Conservation (phyloP, 2,329 filamentous ascomycete species). For the Alternaria ventricosa region DNA sequence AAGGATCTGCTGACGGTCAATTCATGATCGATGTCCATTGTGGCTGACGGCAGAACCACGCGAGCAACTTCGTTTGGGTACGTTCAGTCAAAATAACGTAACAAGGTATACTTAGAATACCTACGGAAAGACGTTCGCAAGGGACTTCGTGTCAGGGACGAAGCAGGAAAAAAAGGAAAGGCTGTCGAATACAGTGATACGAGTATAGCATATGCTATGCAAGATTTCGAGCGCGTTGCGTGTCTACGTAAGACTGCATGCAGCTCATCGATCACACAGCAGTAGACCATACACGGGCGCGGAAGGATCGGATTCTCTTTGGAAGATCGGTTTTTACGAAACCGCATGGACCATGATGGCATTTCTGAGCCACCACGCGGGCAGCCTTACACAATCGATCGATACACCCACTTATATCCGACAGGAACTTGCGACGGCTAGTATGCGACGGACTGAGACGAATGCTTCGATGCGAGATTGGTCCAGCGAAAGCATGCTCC, state of each 20-base stretch:
- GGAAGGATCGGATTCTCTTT: slow-evolving; percentile 1
- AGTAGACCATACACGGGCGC: not conserved
- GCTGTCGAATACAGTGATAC: not conserved
- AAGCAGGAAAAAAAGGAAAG: not conserved
- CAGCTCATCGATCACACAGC: slow-evolving; percentile 1
- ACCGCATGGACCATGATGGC: slow-evolving; percentile 2
- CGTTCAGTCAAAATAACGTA: not conserved
- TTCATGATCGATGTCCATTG: not conserved
- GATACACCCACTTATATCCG: not conserved
- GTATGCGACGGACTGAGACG: not conserved
- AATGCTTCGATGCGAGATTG: not conserved
- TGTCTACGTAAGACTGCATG: not conserved
- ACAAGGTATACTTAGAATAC: not conserved
- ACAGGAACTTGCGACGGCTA: not conserved
- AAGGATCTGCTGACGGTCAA: not conserved
- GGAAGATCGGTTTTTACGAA: slow-evolving; percentile 4
- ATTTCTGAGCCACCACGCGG: not conserved
- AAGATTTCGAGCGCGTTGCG: not conserved
- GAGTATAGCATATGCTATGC: not conserved
- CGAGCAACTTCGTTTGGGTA: not conserved
- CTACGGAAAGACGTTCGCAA: not conserved
- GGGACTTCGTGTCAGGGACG: not conserved
- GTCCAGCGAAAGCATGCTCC: not conserved
- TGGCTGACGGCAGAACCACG: not conserved
- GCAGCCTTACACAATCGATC: not conserved